Percentiles rank a stretch among this genome's conserved stretches.
These are phyloP conservation scores for Exophiala xenobiotica DNA, from an alignment of 2,329 filamentous ascomycete species.

Conservation along the genomic window DNA sequence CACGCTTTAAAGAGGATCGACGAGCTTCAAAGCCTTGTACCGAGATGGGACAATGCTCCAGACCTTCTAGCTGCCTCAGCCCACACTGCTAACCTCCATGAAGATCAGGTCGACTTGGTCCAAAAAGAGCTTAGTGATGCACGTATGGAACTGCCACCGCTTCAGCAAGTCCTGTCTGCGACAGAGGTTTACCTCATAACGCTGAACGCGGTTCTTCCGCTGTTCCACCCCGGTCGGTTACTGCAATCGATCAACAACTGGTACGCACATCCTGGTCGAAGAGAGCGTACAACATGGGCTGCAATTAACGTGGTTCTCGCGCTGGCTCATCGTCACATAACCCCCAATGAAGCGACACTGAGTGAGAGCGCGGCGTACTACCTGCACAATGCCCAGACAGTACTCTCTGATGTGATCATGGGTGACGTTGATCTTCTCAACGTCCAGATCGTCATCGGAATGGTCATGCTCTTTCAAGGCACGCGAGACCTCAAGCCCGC, in stretches of 20 bases:
- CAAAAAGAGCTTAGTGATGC: not conserved
- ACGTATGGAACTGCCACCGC: constrained; percentile 12
- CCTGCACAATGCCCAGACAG: constrained; percentile 34
- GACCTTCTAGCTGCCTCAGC: not conserved
- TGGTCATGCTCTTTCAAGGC: constrained; percentile 33
- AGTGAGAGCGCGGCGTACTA: constrained; percentile 21
- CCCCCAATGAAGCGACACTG: constrained; percentile 6
- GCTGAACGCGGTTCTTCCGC: constrained; percentile 21
- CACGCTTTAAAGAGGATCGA: constrained; percentile 3
- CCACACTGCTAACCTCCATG: not conserved
- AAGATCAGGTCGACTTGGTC: not conserved
- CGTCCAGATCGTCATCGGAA: constrained; percentile 35
- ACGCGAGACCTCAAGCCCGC: constrained; percentile 32
- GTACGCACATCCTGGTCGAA: constrained; percentile 7
- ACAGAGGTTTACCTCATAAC: constrained; percentile 14
- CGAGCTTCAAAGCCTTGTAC: not conserved
- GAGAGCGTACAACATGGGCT: constrained; percentile 33
- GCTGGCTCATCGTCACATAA: constrained; percentile 29
- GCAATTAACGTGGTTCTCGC: constrained; percentile 36
- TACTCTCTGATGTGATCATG: constrained; percentile 32
- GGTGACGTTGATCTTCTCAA: constrained; percentile 33
- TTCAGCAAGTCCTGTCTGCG: constrained; percentile 13
- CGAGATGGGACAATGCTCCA: not conserved
- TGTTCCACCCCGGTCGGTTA: constrained; percentile 16
- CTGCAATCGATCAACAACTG: constrained; percentile 12